Evolutionary conservation across 768 basidiomycete genomes (phyloP), one percentile per base, ranked within the genome.

Genomic region (Boletus tomentosulus): DNA sequence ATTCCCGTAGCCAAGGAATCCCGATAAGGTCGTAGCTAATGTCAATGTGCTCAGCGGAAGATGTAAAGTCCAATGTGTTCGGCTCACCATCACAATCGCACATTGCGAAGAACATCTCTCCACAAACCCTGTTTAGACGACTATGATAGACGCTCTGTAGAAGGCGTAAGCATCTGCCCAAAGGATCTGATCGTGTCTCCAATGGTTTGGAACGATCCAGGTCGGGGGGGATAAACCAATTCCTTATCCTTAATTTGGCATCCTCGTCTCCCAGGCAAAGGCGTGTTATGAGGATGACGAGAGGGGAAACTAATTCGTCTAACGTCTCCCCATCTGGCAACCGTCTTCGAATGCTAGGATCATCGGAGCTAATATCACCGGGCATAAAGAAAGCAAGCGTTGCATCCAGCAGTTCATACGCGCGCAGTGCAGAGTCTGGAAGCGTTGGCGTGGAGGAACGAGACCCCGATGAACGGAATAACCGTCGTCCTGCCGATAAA

Each of bases 1-100:
- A 66, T 94, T 94, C 39, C 96, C 96, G 62, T 99, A 99, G 7
- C 96, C 96, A 49, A 97, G 80, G 42, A 88, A 81, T 4, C 83
- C 79, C n/a, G 83, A 81, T 15, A 98, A 74, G 0, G 77, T 80
- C 6, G 79, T 75, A n/a, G 89, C 92, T 85, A 64, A 46, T 22
- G 19, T 24, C 25, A 12, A 38, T n/a, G 13, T 4, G 38, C 11
- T 56, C 44, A 56, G 46, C 30, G 42, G 13, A 28, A 49, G 34
- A 19, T 6, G 52, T 7, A 46, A 10, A 22, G n/a, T 6, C 5
- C 28, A 22, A 52, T 10, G 25, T 5, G 24, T 45, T 43, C 10
- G 13, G 57, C 71, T 56, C 61, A 85, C 85, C 77, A 70, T 97
- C 85, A 2, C 82, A 85, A 57, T 91, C 87, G 59, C 89, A 90